phyloP scores from a whole-genome alignment of 768 basidiomycete species.

The Boletellus sp. region DNA sequence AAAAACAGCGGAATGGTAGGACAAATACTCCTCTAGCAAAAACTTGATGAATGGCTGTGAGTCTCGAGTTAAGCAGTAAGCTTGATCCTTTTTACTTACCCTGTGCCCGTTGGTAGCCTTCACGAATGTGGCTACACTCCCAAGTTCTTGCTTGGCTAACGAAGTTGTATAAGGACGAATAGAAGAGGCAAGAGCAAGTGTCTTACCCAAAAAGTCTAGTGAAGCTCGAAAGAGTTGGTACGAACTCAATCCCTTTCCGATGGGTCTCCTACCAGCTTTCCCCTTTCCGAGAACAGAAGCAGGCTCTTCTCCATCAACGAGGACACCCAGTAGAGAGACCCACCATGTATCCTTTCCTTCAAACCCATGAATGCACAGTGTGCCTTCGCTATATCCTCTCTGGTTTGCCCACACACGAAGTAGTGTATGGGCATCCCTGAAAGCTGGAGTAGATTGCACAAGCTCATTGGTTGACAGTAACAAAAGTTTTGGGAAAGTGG shows the following conservation, averaged over 20 bases:
- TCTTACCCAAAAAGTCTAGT: conserved; percentile 77
- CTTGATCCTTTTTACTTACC: conserved; percentile 38
- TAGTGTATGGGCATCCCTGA: conserved; percentile 70
- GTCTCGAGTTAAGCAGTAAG: not conserved
- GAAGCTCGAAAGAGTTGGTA: conserved; percentile 88
- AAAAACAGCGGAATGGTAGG: conserved; percentile 54
- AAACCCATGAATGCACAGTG: conserved; percentile 64
- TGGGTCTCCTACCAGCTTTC: conserved; percentile 44
- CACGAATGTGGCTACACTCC: conserved; percentile 52
- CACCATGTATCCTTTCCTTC: conserved; percentile 68
- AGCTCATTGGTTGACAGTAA: conserved; percentile 47
- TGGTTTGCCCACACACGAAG: conserved; percentile 90
- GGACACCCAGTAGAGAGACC: conserved; percentile 55
- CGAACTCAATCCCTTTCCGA: conserved; percentile 82
- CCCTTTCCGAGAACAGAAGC: conserved; percentile 19
- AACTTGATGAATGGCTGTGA: conserved; percentile 42
- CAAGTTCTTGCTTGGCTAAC: conserved; percentile 70
- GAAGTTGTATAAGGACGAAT: conserved; percentile 9
- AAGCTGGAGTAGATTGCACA: conserved; percentile 50
- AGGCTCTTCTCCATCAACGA: conserved; percentile 67
- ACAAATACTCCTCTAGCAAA: conserved; percentile 51
- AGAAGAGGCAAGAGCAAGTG: not conserved
- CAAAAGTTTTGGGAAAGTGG: conserved; percentile 34
- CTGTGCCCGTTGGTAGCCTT: conserved; percentile 52
- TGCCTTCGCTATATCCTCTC: conserved; percentile 68